Percentiles rank a stretch among this genome's conserved stretches.
phyloP scores from a whole-genome alignment of 1,284 basidiomycete genomes.

The Irpex sp. region DNA sequence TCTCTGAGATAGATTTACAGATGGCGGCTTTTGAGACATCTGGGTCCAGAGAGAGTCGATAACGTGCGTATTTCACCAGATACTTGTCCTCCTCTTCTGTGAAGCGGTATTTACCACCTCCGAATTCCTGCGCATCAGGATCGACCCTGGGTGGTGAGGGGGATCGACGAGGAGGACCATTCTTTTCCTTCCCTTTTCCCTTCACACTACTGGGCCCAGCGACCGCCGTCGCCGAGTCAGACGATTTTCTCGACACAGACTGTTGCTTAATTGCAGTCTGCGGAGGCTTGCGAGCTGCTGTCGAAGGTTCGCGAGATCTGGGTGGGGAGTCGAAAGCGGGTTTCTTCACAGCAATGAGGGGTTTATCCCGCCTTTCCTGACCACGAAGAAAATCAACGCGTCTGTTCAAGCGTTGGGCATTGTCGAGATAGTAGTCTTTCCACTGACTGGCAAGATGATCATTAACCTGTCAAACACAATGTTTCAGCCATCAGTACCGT shows the following conservation, averaged over 20 bases:
- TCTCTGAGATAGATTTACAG: slow-evolving; percentile 50
- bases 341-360: slow-evolving; percentile 11
- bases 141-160: slow-evolving; percentile 54
- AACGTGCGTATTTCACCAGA: slow-evolving; percentile 60
- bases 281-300: slow-evolving; percentile 1
- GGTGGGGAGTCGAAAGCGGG: slow-evolving; percentile 5
- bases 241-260: background rate
- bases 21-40: slow-evolving; percentile 47
- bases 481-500: no score
- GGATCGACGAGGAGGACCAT: slow-evolving; percentile 49
- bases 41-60: slow-evolving; percentile 52
- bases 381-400: slow-evolving; percentile 29
- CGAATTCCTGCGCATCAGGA: slow-evolving; percentile 36
- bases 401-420: slow-evolving; percentile 53
- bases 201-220: background rate
- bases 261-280: background rate
- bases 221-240: background rate
- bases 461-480: slow-evolving; percentile 32
- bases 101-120: slow-evolving; percentile 37
- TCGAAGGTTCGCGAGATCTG: background rate
- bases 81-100: slow-evolving; percentile 61
- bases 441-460: slow-evolving; percentile 47
- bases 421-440: slow-evolving; percentile 73
- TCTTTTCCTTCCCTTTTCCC: slow-evolving; percentile 1
- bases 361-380: slow-evolving; percentile 19